These are phyloP conservation scores for Cladochytrium replicatum DNA, from an alignment of 192 early-diverging fungal species.

Conservation along the genomic window DNA sequence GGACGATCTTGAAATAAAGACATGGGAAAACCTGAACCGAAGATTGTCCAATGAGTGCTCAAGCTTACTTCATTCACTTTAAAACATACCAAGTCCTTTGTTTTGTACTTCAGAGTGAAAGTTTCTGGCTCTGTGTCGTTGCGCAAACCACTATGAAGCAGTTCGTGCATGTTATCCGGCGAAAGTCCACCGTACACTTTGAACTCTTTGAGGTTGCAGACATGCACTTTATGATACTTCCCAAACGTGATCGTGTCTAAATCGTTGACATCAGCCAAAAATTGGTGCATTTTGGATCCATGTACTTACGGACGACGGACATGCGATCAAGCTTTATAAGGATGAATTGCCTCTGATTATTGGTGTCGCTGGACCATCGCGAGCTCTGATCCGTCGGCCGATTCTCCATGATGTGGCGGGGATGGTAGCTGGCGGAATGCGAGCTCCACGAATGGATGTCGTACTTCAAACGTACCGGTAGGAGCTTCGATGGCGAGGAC, in stretches of 20 bases:
- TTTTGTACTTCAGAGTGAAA: conserved; percentile 69
- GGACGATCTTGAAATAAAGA: conserved; percentile 89
- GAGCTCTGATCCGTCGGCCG: conserved; percentile 82
- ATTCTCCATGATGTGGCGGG: conserved; percentile 71
- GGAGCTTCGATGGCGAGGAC: too few relatives aligned
- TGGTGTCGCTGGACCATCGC: conserved; percentile 76
- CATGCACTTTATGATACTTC: conserved; percentile 85
- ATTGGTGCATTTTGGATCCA: conserved; percentile 3
- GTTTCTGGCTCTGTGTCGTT: conserved; percentile 74
- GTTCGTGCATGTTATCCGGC: conserved; percentile 76
- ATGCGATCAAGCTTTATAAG: conserved; percentile 80
- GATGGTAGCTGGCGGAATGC: conserved; percentile 75
- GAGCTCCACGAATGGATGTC: conserved; percentile 67
- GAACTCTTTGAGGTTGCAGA: conserved; percentile 96
- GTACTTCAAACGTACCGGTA: too few relatives aligned
- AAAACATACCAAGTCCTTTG: conserved; percentile 52
- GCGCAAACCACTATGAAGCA: conserved; percentile 52
- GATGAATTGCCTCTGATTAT: conserved; percentile 88
- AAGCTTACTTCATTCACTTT: neutral
- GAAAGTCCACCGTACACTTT: conserved; percentile 83
- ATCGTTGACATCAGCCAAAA: conserved; percentile 1
- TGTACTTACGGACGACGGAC: conserved; percentile 64
- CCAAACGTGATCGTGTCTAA: conserved; percentile 85
- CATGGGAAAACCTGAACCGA: conserved; percentile 63
- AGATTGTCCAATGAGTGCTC: neutral